These are phyloP conservation scores for Trametes cingulata DNA, from an alignment of 768 basidiomycete species.

Conservation along the genomic window DNA sequence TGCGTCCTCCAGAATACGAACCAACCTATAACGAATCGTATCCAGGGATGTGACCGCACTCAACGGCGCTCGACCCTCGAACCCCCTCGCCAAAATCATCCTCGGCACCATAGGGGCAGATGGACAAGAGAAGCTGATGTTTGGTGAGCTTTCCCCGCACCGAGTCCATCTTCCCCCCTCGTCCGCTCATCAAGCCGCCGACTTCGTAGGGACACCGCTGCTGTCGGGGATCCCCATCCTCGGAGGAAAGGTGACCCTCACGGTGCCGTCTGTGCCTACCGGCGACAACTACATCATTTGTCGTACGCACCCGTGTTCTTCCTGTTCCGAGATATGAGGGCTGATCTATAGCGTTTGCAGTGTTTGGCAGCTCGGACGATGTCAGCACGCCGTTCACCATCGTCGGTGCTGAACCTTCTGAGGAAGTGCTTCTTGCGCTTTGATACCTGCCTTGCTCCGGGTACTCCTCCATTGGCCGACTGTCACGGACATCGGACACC, in stretches of 20 bases:
- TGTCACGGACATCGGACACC: too few relatives aligned
- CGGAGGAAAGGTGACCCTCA: background rate
- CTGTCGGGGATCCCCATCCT: background rate
- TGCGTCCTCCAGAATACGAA: too few relatives aligned
- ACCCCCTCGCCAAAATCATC: conserved; percentile 38
- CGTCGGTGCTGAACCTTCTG: background rate
- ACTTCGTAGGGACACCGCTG: background rate
- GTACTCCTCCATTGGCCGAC: too few relatives aligned
- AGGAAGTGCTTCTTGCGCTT: too few relatives aligned
- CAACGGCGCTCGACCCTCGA: conserved; percentile 33
- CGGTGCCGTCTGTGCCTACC: background rate
- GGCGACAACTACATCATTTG: background rate
- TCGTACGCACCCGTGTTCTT: background rate
- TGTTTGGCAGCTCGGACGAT: background rate
- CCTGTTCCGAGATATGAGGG: background rate
- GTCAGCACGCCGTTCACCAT: background rate
- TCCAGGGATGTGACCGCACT: conserved; percentile 33
- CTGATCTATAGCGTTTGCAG: background rate
- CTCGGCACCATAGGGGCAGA: conserved; percentile 41
- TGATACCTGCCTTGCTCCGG: too few relatives aligned
- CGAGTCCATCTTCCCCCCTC: too few relatives aligned
- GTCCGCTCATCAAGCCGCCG: too few relatives aligned
- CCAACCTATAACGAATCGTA: background rate
- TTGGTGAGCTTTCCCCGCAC: conserved; percentile 39
- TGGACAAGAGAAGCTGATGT: conserved; percentile 49